Evolutionary conservation across 2,329 filamentous ascomycete genomes (phyloP), one percentile per base, ranked within the genome.

Genomic region (Tolypocladium paradoxum): DNA sequence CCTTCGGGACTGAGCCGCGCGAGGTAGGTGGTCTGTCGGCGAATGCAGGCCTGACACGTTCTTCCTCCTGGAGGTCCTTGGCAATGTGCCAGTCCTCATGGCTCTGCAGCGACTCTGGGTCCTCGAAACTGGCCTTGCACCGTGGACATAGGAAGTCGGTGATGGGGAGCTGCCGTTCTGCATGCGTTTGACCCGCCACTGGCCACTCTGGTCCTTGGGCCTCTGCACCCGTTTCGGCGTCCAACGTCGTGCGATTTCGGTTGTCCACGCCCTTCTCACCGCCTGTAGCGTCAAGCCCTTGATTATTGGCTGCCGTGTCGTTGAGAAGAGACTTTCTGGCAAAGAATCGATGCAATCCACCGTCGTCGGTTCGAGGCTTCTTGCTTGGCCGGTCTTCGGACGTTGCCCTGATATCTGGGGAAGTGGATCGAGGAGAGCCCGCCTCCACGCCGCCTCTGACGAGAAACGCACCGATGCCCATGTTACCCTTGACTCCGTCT

Each of bases 41-140:
- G 67, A 76, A 74, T 73, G 68, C 62, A 55, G 67, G 62, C 54
- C 60, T 73, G 68, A 70, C 75, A 75, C 77, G 76, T 71, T 86
- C 78, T 54, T 76, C 69, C 2, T 83, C 78, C 58, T 91, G 85
- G 33, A 99, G 76, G 61, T 92, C 87, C 70, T 88, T 89, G 47
- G 93, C 93, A 70, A 96, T 86, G 70, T 99, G 93, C 85, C 91
- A 97, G 68, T 99, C 93, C 52, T 85, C 76, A 67, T 99, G 93
- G 69, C 88, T 91, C 58, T 84, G 79, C 48, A 83, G 65, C 60
- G 79, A 77, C 53, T 85, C 80, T 29, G 73, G 64, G 38, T 76
- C 73, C 14, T 76, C 73, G 35, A 93, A 73, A n/a, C 67, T 65
- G 61, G 78, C 76, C 55, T 78, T 76, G 68, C 90, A 96, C 57